Evolutionary conservation across 495 filamentous ascomycete species (phyloP), one percentile per base, ranked within the genome.

Genomic region (Trypethelium eluteriae): DNA sequence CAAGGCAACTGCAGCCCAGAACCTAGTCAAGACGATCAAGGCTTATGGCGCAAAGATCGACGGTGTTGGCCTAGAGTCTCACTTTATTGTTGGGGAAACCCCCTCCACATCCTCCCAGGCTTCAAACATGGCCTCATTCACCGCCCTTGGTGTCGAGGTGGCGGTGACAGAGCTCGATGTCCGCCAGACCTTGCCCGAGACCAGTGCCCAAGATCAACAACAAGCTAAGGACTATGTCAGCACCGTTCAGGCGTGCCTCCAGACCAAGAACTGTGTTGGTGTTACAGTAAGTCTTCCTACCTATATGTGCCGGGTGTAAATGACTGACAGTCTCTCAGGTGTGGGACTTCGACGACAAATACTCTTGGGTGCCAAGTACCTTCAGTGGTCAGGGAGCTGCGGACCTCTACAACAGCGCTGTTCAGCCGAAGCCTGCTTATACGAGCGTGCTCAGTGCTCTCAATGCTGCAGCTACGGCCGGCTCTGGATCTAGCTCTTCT

Each of bases 1-100:
- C 53, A 59, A 59, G 32, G 78, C 81, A 1, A 68, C 77, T 62
- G 82, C 85, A 71, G 74, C 79, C 44, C 76, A 75, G 0, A 81
- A 70, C 4, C 80, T 88, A 47, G 82, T 88, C 63, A 77, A 82
- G 65, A 70, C 80, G 38, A 70, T 89, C 25, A 68, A 82, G 63
- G 77, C 79, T 1, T 80, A 77, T 16, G 82, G 81, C 0, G 78
- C 80, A 38, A 80, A 80, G 62, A 84, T 89, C 68, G 84, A 89
- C 66, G 85, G 85, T 14, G 82, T 89, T 12, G 87, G 87, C 65
- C 74, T 88, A 57, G 84, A 89, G 69, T 77, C 75, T 2, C 87
- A 90, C 70, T 81, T 88, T 50, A 79, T 81, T 62, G 84, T 82
- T 11, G 84, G 85, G 64, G 74, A 72, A 18, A 78, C 81, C 2